Evolutionary conservation across 371 early-diverging fungal genomes (phyloP).

Genomic region (Lichtheimia hyalospora): DNA sequence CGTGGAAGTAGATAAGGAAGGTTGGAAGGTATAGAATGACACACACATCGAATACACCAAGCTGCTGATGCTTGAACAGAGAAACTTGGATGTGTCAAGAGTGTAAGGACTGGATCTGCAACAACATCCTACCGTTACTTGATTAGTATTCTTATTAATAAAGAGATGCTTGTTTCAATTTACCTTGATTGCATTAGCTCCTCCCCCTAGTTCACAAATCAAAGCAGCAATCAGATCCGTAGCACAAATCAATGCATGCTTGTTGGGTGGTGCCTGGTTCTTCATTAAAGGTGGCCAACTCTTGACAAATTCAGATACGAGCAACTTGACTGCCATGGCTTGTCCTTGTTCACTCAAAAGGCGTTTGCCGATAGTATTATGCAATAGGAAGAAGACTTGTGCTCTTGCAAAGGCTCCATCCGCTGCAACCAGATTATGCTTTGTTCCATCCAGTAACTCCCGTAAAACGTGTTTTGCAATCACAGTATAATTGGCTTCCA

Average conservation of each 20-base stretch:
- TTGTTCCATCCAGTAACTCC: conserved; percentile 46
- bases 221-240: conserved; percentile 74
- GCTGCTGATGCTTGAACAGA: conserved; percentile 78
- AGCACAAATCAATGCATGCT: conserved; percentile 63
- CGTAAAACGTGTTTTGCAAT: conserved; percentile 72
- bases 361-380: conserved; percentile 71
- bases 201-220: conserved; percentile 78
- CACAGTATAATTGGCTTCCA: conserved; percentile 73
- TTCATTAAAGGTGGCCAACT: conserved; percentile 69
- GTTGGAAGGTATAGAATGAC: conserved; percentile 65
- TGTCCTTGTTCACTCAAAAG: conserved; percentile 83
- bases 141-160: neutral
- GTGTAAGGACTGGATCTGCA: conserved; percentile 61
- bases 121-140: conserved; percentile 51
- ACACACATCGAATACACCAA: conserved; percentile 71
- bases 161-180: neutral
- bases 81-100: conserved; percentile 70
- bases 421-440: conserved; percentile 33
- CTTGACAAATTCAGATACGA: conserved; percentile 68
- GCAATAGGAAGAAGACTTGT: conserved; percentile 70
- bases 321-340: conserved; percentile 65
- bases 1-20: conserved; percentile 62
- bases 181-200: conserved; percentile 70
- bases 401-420: conserved; percentile 68
- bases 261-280: conserved; percentile 62